These are phyloP conservation scores for Neonectria faginata DNA, from an alignment of 2,329 filamentous ascomycete genomes.

Conservation along the genomic window DNA sequence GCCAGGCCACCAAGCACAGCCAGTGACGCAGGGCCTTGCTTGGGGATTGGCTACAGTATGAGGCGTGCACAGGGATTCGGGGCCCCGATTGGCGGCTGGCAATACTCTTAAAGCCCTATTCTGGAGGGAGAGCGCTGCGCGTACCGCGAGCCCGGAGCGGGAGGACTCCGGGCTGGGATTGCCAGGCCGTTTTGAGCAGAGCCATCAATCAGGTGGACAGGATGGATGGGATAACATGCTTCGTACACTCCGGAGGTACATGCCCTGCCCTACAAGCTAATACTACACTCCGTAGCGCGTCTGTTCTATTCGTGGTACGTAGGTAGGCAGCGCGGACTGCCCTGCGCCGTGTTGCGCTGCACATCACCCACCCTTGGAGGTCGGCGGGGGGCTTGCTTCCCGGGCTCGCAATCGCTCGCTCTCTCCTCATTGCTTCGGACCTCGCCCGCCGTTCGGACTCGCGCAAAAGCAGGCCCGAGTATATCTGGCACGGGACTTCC, in stretches of 20 bases:
- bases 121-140: conserved; percentile 5
- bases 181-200: not conserved
- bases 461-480: conserved; percentile 5
- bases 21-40: conserved; percentile 6
- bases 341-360: not conserved
- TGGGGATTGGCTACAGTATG: not conserved
- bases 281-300: no score
- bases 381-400: not conserved
- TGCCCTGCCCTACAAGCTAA: conserved; percentile 6
- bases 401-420: conserved; percentile 1
- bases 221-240: not conserved
- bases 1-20: not conserved
- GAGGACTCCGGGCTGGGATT: conserved; percentile 25
- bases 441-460: conserved; percentile 20
- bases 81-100: not conserved
- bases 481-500: conserved; percentile 25
- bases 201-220: not conserved
- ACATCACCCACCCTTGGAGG: conserved; percentile 6
- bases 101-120: not conserved
- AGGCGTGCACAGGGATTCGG: conserved; percentile 1
- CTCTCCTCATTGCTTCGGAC: conserved; percentile 23
- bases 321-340: not conserved
- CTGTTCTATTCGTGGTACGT: not conserved
- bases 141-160: conserved; percentile 6
- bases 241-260: conserved; percentile 22